Conservation (phyloP, 139 green algal genomes). For the Chloropicon primus region DNA sequence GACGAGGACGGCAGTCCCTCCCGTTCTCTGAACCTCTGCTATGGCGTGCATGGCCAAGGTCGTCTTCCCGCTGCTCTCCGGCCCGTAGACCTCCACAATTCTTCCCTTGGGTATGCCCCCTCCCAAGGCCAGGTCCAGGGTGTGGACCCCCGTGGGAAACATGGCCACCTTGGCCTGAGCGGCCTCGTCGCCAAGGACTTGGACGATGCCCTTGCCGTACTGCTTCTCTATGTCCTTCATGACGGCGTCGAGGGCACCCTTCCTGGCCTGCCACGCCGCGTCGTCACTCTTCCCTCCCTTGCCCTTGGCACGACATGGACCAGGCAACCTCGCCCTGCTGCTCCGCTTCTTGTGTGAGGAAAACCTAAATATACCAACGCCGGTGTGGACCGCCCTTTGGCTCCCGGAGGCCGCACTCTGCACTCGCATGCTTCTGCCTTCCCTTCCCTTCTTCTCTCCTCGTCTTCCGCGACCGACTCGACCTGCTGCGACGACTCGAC, state of each 20-base stretch:
- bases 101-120: constrained; percentile 68
- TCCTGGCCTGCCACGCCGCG: not conserved
- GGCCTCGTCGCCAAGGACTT: not conserved
- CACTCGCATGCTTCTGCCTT: no score
- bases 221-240: constrained; percentile 7
- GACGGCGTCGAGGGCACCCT: not conserved
- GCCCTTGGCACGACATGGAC: not conserved
- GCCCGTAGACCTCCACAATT: constrained; percentile 84
- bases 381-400: no score
- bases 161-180: constrained; percentile 29
- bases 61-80: constrained; percentile 87
- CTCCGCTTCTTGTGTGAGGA: not conserved
- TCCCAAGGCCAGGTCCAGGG: constrained; percentile 68
- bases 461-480: no score
- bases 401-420: no score
- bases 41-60: constrained; percentile 89
- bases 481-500: no score
- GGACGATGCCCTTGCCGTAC: constrained; percentile 4
- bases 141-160: constrained; percentile 60
- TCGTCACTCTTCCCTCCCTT: not conserved
- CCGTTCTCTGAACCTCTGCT: constrained; percentile 58
- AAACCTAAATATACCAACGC: no score
- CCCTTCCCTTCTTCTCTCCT: no score
- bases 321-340: no score
- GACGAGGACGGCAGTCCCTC: constrained; percentile 59